Evolutionary conservation across 2,329 filamentous ascomycete genomes (phyloP), one percentile per base, ranked within the genome.

Genomic region (Fusarium beomiforme): DNA sequence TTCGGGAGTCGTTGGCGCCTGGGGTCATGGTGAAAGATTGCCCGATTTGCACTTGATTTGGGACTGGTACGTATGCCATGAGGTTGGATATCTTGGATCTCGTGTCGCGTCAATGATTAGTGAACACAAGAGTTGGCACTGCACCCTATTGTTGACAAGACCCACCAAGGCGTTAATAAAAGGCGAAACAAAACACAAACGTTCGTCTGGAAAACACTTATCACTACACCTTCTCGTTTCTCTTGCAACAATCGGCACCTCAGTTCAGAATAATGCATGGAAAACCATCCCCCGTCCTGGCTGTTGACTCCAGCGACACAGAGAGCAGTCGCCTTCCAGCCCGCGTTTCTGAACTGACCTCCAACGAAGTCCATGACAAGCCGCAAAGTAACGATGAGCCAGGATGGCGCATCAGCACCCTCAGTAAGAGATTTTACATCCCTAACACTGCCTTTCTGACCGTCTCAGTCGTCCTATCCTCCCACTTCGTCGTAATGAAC

Each of bases 381-480:
- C n/a, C n/a, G n/a, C n/a, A n/a, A n/a, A n/a, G n/a, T n/a, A n/a
- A 11, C 4, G 6, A 21, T 2, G 19, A 5, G 2, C 37, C n/a
- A 17, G 11, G 49, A n/a, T 56, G 50, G 58, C 13, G 19, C 5
- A 46, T 6, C 1, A 21, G 33, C 8, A n/a, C 24, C 12, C 39
- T 33, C 8, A 31, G 39, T 60, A 39, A 21, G 49, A n/a, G n/a
- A n/a, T n/a, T n/a, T n/a, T n/a, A n/a, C n/a, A n/a, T 2, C 2
- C 4, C 7, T 2, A 1, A 14, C 1, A 3, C 1, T 4, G 8
- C 11, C 9, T 11, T n/a, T 12, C 19, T 12, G 6, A 4, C 7
- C 2, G n/a, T 19, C 5, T 11, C 13, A 60, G 58, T 60, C 8
- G n/a, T 60, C 14, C 41, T 56, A 2, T 56, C 49, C 2, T 43